phyloP scores from a whole-genome alignment of 2,329 filamentous ascomycete species.

The Fusarium sp. region DNA sequence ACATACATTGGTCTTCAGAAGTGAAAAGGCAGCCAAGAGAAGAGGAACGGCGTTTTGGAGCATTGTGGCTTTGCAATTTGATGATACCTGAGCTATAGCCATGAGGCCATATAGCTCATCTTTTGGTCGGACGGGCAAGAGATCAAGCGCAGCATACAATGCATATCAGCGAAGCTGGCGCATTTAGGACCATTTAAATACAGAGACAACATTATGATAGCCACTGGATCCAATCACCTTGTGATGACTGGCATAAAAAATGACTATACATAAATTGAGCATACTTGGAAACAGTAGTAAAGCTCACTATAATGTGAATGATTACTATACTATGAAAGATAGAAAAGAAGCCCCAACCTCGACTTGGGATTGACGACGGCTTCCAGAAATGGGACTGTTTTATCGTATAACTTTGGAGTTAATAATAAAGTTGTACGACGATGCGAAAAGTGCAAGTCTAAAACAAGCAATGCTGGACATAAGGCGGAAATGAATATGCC shows the following conservation, averaged over 20 bases:
- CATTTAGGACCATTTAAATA: conserved; percentile 1
- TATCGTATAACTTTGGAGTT: neutral
- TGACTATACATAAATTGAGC: neutral
- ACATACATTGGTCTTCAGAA: neutral
- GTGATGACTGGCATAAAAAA: neutral
- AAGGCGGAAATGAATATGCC: neutral
- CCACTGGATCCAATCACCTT: neutral
- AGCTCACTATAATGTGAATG: neutral
- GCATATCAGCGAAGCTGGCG: neutral
- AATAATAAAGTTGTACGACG: neutral
- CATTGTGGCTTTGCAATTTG: conserved; percentile 29
- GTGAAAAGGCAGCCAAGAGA: conserved; percentile 12
- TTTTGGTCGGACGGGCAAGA: conserved; percentile 17
- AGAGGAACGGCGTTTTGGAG: conserved; percentile 37
- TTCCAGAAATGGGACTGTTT: neutral
- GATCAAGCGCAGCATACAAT: neutral
- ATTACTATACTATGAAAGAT: neutral
- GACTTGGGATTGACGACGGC: neutral
- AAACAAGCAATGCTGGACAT: conserved; percentile 8
- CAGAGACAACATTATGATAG: neutral
- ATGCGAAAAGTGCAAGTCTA: neutral
- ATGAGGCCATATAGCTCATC: conserved; percentile 33
- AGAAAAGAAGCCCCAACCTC: neutral
- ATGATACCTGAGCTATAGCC: conserved; percentile 44
- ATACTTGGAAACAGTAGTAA: neutral